Percentiles rank a stretch among this genome's conserved stretches.
phyloP scores from a whole-genome alignment of 768 basidiomycete genomes.

The Tubosaeta sp. region DNA sequence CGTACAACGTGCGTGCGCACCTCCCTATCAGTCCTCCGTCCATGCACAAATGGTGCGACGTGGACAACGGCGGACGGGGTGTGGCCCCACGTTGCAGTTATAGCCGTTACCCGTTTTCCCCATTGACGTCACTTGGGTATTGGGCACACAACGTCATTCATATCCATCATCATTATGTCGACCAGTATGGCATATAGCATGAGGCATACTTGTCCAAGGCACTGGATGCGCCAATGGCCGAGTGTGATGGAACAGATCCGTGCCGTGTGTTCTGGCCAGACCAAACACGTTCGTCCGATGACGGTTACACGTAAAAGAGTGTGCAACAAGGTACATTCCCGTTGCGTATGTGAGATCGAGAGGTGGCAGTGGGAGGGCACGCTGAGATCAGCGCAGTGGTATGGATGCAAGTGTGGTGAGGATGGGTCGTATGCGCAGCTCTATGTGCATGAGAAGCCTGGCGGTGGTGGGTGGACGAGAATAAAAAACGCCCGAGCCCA shows the following conservation, averaged over 20 bases:
- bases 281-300: background rate
- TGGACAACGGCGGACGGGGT: no score
- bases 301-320: conserved; percentile 2
- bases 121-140: background rate
- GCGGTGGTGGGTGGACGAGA: background rate
- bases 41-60: no score
- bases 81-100: no score
- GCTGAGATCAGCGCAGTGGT: background rate
- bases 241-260: conserved; percentile 3
- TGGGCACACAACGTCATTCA: background rate
- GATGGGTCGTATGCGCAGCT: no score
- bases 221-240: background rate
- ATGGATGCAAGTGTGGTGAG: background rate
- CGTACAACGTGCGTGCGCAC: no score
- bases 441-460: background rate
- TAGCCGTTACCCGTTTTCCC: no score
- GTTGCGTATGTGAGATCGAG: background rate
- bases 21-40: no score
- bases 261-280: background rate
- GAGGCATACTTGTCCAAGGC: background rate
- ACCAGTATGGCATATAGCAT: background rate
- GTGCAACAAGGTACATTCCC: background rate
- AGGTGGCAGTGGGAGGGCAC: background rate
- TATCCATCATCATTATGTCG: no score
- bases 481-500: no score